These are phyloP conservation scores for Toxoplasma gondii DNA, from an alignment of 169 alveolate genomes.

Conservation along the genomic window DNA sequence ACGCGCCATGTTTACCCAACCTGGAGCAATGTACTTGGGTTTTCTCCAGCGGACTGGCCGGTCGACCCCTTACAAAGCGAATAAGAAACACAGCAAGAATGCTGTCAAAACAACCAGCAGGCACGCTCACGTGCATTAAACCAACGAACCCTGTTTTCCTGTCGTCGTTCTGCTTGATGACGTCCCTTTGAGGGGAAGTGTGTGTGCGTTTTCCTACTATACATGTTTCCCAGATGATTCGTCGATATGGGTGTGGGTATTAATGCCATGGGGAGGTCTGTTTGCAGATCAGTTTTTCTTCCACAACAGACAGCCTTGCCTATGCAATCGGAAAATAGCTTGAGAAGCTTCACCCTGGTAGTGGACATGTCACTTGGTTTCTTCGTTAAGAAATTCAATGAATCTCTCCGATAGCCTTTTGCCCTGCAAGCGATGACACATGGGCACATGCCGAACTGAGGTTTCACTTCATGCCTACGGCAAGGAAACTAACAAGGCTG, in stretches of 20 bases:
- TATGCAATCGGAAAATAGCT: too few relatives aligned
- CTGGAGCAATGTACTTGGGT: not conserved
- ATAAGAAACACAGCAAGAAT: too few relatives aligned
- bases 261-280: too few relatives aligned
- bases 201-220: too few relatives aligned
- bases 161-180: too few relatives aligned
- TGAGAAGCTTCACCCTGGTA: not conserved
- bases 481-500: not conserved
- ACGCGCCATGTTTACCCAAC: not conserved
- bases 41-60: too few relatives aligned
- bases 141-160: not conserved
- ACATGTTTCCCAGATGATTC: too few relatives aligned
- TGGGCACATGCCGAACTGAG: not conserved
- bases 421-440: constrained; percentile 6
- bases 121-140: not conserved
- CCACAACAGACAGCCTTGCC: too few relatives aligned
- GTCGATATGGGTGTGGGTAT: too few relatives aligned
- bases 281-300: too few relatives aligned
- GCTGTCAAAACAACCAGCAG: not conserved
- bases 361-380: not conserved
- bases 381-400: constrained; percentile 46
- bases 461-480: not conserved
- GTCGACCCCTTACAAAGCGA: too few relatives aligned
- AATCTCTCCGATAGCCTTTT: constrained; percentile 55
- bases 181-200: too few relatives aligned